These are phyloP conservation scores for Nematodospora valgi DNA, from an alignment of 805 yeast genomes.

Conservation along the genomic window DNA sequence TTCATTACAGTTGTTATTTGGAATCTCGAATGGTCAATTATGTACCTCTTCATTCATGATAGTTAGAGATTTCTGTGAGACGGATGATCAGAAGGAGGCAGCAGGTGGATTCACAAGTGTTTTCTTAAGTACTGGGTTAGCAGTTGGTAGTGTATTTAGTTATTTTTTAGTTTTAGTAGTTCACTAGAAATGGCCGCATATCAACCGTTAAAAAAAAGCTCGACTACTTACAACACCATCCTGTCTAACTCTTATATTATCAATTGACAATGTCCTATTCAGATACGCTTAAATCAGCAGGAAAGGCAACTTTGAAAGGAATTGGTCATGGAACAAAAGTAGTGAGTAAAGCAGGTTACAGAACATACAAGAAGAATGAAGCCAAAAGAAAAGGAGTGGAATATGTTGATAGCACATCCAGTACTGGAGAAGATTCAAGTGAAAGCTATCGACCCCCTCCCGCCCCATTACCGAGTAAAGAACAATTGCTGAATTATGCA, in stretches of 20 bases:
- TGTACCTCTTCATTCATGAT: slow-evolving; percentile 78
- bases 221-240: no score
- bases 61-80: slow-evolving; percentile 56
- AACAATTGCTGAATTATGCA: slow-evolving; percentile 16
- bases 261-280: slow-evolving; percentile 3
- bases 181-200: no score
- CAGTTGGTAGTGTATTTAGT: slow-evolving; percentile 74
- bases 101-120: slow-evolving; percentile 93
- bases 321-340: slow-evolving; percentile 50
- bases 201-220: no score
- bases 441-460: slow-evolving; percentile 2
- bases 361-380: slow-evolving; percentile 45
- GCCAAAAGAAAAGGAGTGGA: slow-evolving; percentile 21
- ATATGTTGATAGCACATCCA: slow-evolving; percentile 4
- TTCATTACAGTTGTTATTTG: slow-evolving; percentile 70
- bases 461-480: slow-evolving; percentile 14
- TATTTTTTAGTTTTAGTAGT: slow-evolving; percentile 48
- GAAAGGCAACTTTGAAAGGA: slow-evolving; percentile 47
- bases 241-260: no score
- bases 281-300: slow-evolving; percentile 47
- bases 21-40: slow-evolving; percentile 84
- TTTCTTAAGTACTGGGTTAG: slow-evolving; percentile 72
- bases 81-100: slow-evolving; percentile 74
- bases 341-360: slow-evolving; percentile 48
- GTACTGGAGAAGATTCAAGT: neutral